These are phyloP conservation scores for Amanita thiersii DNA, from an alignment of 768 basidiomycete genomes.

Conservation along the genomic window DNA sequence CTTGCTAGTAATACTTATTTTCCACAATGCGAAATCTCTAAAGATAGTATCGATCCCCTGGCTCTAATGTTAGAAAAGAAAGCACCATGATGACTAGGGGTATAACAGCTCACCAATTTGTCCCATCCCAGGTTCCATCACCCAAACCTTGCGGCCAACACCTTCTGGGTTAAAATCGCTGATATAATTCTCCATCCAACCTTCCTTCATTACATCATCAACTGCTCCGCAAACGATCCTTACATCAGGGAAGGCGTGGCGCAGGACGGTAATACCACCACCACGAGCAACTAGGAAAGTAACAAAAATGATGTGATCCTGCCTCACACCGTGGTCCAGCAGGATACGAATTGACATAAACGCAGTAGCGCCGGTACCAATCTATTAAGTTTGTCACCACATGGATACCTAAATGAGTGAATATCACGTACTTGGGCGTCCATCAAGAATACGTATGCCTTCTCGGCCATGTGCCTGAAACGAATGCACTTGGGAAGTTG, in stretches of 20 bases:
- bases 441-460: slow-evolving; percentile 79
- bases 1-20: too few relatives aligned
- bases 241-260: slow-evolving; percentile 78
- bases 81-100: neutral
- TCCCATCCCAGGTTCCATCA: slow-evolving; percentile 84
- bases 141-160: slow-evolving; percentile 63
- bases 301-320: slow-evolving; percentile 83
- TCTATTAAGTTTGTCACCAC: slow-evolving; percentile 31
- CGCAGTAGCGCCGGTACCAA: slow-evolving; percentile 87
- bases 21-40: too few relatives aligned
- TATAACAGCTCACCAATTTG: slow-evolving; percentile 59
- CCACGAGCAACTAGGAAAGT: slow-evolving; percentile 82
- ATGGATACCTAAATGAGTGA: neutral
- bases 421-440: slow-evolving; percentile 65
- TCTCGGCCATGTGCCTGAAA: slow-evolving; percentile 48
- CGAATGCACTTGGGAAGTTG: slow-evolving; percentile 74
- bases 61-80: slow-evolving; percentile 2
- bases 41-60: slow-evolving; percentile 35
- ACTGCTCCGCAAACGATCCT: slow-evolving; percentile 80
- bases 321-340: slow-evolving; percentile 83
- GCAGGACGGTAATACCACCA: slow-evolving; percentile 72
- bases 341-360: slow-evolving; percentile 95
- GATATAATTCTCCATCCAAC: slow-evolving; percentile 55
- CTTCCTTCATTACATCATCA: slow-evolving; percentile 70
- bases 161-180: slow-evolving; percentile 41